Conservation (phyloP, 805 yeast species). For the Wickerhamiella spandovensis region DNA sequence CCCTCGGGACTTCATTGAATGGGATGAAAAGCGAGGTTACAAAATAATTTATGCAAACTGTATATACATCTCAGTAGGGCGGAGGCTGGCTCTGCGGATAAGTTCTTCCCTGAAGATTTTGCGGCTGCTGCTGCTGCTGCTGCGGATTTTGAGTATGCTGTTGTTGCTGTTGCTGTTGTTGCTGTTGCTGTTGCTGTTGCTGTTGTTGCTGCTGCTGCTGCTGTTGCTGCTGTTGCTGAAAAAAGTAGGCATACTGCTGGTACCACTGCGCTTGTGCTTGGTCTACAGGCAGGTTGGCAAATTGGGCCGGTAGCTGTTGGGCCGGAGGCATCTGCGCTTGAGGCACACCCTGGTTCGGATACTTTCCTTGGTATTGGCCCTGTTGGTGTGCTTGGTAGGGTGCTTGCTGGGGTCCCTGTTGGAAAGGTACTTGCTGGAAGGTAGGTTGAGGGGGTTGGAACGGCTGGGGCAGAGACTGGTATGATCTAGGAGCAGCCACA, state of each 20-base stretch:
- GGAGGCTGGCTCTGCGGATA: not conserved
- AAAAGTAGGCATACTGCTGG: not conserved
- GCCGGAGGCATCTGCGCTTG: too few species aligned
- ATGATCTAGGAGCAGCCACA: not conserved
- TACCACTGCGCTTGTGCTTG: not conserved
- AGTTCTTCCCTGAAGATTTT: not conserved
- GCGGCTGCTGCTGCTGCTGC: not conserved
- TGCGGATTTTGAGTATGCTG: not conserved
- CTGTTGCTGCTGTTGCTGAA: not conserved
- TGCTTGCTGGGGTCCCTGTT: not conserved
- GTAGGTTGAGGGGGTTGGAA: too few species aligned
- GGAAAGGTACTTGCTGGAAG: too few species aligned
- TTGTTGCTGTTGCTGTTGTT: not conserved
- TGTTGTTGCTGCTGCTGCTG: not conserved
- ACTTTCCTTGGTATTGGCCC: not conserved
- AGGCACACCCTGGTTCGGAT: not conserved
- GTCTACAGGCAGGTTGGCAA: not conserved
- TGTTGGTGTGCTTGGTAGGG: not conserved
- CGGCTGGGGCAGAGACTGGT: not conserved
- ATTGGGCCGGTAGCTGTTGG: not conserved
- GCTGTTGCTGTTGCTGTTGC: too few species aligned
- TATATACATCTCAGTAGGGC: not conserved
- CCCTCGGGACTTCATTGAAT: conserved; percentile 7
- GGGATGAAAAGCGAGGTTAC: not conserved
- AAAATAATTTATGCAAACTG: not conserved